phyloP scores from a whole-genome alignment of 177 flowering plant genomes.

The Tripterygium wilfordii region DNA sequence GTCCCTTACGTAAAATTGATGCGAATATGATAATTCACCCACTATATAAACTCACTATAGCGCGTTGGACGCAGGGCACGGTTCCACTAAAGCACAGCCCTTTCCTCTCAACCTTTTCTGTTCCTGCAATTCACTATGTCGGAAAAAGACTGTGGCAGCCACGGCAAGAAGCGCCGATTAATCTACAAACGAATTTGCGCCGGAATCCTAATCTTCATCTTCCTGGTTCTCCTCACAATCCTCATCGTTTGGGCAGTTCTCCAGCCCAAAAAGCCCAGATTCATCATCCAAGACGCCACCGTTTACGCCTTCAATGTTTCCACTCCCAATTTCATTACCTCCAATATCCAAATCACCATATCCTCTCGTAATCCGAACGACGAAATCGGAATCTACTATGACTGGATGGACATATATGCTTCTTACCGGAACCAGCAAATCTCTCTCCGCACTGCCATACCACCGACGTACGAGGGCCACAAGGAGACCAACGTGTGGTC shows the following conservation, averaged over 20 bases:
- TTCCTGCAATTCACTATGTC: no score
- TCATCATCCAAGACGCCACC: slow-evolving; percentile 64
- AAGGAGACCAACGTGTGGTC: slow-evolving; percentile 53
- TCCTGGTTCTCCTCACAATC: slow-evolving; percentile 31
- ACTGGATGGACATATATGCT: slow-evolving; percentile 46
- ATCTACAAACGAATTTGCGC: slow-evolving; percentile 12
- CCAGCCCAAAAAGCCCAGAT: slow-evolving; percentile 46
- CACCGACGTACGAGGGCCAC: slow-evolving; percentile 51
- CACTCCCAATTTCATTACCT: slow-evolving; percentile 37
- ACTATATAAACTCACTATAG: no score
- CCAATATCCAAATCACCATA: slow-evolving; percentile 53
- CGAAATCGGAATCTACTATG: slow-evolving; percentile 64
- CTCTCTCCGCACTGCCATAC: slow-evolving; percentile 37
- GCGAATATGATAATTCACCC: no score
- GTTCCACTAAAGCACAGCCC: no score
- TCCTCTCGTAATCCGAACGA: slow-evolving; percentile 49
- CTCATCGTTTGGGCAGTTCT: slow-evolving; percentile 52
- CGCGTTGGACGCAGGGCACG: no score
- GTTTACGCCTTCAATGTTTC: slow-evolving; percentile 57
- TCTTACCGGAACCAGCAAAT: slow-evolving; percentile 52
- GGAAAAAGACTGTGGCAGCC: no score
- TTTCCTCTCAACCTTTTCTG: no score
- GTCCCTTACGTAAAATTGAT: no score
- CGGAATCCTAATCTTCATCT: slow-evolving; percentile 19
- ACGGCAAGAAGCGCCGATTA: slow-evolving; percentile 5